A percentile compares a stretch with the other conserved stretches of the same genome.
Conservation (phyloP, 208 protist species). For the Crithidia fasciculata region DNA sequence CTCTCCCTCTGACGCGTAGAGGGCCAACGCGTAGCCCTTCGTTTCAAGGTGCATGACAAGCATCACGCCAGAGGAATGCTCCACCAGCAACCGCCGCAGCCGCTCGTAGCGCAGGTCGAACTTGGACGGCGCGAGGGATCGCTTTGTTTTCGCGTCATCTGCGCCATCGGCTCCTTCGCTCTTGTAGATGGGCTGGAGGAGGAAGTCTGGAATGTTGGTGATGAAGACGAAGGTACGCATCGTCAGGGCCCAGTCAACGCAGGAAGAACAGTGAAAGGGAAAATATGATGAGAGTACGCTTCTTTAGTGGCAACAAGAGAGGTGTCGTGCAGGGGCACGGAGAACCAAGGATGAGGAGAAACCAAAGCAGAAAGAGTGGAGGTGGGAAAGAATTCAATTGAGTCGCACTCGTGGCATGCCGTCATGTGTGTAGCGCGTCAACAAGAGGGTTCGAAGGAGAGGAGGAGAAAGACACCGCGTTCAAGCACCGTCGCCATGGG, state of each 20-base stretch:
- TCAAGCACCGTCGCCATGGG: too few relatives aligned
- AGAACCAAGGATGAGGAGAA: neutral
- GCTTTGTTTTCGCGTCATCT: neutral
- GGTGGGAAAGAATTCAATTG: too few relatives aligned
- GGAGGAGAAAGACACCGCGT: too few relatives aligned
- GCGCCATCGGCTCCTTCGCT: constrained; percentile 10
- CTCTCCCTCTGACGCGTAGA: constrained; percentile 87
- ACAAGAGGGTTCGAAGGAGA: too few relatives aligned
- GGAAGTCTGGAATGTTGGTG: constrained; percentile 74
- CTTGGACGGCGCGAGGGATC: constrained; percentile 21
- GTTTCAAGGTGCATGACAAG: constrained; percentile 86
- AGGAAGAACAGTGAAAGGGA: neutral
- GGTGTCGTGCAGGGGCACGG: neutral
- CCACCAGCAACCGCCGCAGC: constrained; percentile 70
- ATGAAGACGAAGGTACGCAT: constrained; percentile 91
- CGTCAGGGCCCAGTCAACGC: neutral
- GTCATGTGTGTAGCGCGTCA: too few relatives aligned
- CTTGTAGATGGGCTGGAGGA: constrained; percentile 64
- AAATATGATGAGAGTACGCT: neutral
- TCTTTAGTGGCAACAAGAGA: neutral
- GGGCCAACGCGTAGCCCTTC: constrained; percentile 68
- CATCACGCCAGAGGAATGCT: constrained; percentile 88
- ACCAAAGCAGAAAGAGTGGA: neutral
- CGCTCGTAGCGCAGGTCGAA: constrained; percentile 87
- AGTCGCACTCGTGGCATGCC: too few relatives aligned